These are phyloP conservation scores for Kazachstania africana DNA, from an alignment of 805 yeast species.

Conservation along the genomic window DNA sequence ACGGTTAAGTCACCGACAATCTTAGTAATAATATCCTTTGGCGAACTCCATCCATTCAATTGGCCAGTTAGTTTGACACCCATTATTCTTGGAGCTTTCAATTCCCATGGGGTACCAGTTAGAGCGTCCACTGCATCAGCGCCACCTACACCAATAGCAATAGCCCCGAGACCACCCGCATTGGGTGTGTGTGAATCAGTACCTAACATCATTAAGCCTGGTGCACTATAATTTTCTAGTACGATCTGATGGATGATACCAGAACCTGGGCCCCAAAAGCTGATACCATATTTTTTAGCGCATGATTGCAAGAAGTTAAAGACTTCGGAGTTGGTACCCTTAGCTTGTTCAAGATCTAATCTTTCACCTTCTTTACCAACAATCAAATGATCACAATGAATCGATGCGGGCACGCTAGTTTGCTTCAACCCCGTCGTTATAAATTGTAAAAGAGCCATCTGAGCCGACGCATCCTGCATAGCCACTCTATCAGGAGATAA, in stretches of 20 bases:
- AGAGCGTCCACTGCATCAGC: slow-evolving; percentile 98
- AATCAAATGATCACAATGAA: slow-evolving; percentile 96
- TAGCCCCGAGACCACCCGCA: slow-evolving; percentile 97
- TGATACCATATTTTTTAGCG: slow-evolving; percentile 90
- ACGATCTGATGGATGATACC: slow-evolving; percentile 98
- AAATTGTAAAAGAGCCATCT: slow-evolving; percentile 96
- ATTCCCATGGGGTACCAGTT: slow-evolving; percentile 97
- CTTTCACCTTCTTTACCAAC: slow-evolving; percentile 93
- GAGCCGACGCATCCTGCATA: slow-evolving; percentile 99
- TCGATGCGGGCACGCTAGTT: slow-evolving; percentile 88
- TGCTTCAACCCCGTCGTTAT: slow-evolving; percentile 89
- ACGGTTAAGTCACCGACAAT: slow-evolving; percentile 90
- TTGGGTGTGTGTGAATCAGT: slow-evolving; percentile 98
- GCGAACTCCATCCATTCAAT: slow-evolving; percentile 90
- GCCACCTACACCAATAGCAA: slow-evolving; percentile 99
- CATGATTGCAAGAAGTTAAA: slow-evolving; percentile 89
- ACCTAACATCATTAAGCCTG: slow-evolving; percentile 94
- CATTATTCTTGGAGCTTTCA: slow-evolving; percentile 89
- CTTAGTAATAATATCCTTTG: slow-evolving; percentile 90
- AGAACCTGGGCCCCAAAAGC: slow-evolving; percentile 99
- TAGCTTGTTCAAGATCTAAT: slow-evolving; percentile 67
- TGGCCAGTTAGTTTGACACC: slow-evolving; percentile 90
- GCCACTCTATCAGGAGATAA: slow-evolving; percentile 96
- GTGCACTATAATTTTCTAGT: slow-evolving; percentile 90
- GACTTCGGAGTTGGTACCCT: slow-evolving; percentile 83